phyloP scores from a whole-genome alignment of 768 basidiomycete genomes.

The Artomyces pyxidatus region DNA sequence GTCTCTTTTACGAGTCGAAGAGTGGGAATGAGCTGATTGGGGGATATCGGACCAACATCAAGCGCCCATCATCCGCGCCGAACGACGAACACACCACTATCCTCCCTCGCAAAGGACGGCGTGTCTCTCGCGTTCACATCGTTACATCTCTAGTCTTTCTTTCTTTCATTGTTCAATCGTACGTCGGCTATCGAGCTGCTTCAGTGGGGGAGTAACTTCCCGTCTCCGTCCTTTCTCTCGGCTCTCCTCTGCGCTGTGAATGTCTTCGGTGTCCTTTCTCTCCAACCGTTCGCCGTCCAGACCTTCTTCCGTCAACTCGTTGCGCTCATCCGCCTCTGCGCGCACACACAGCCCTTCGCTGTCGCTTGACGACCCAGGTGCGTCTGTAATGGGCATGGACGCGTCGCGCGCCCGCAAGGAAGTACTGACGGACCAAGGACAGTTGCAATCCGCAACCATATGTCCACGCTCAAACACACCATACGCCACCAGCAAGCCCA shows the following conservation, averaged over 20 bases:
- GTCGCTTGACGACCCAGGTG: conserved; percentile 13
- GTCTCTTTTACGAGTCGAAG: too few relatives aligned
- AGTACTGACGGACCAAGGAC: neutral
- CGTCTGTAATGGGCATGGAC: too few relatives aligned
- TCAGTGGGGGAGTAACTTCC: too few relatives aligned
- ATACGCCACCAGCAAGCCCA: conserved; percentile 84
- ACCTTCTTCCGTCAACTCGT: conserved; percentile 9
- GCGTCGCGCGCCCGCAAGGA: neutral
- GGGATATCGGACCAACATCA: too few relatives aligned
- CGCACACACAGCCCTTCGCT: conserved; percentile 13
- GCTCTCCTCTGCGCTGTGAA: neutral
- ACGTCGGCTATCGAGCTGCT: too few relatives aligned
- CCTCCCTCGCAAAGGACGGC: too few relatives aligned
- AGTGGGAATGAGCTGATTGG: too few relatives aligned
- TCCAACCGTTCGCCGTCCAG: conserved; percentile 3
- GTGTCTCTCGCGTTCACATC: too few relatives aligned
- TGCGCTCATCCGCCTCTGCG: conserved; percentile 5
- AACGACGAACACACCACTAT: too few relatives aligned
- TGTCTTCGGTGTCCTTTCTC: conserved; percentile 7
- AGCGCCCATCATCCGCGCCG: too few relatives aligned
- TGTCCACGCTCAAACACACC: conserved; percentile 74
- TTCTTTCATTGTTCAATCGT: too few relatives aligned
- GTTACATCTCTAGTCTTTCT: too few relatives aligned
- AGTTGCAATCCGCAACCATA: conserved; percentile 74
- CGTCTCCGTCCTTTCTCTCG: neutral